These are phyloP conservation scores for Diospyros lotus DNA, from an alignment of 148 eudicot species.

Conservation along the genomic window DNA sequence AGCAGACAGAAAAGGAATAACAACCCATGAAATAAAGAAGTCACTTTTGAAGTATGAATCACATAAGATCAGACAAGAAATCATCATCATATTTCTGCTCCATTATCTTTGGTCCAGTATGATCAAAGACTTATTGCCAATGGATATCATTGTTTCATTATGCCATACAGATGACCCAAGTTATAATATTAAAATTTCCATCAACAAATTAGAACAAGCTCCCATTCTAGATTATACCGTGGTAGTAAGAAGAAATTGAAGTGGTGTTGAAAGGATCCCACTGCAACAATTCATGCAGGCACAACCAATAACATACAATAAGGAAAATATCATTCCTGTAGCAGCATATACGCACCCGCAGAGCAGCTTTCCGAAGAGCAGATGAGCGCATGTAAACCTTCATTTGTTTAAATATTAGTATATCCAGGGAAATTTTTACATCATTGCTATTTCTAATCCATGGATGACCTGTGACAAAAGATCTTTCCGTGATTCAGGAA, in stretches of 20 bases:
- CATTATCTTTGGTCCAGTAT: neutral
- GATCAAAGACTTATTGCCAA: too few species aligned
- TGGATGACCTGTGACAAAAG: slow-evolving; percentile 67
- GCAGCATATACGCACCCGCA: slow-evolving; percentile 51
- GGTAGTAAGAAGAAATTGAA: too few species aligned
- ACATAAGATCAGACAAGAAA: neutral
- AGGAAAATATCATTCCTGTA: neutral
- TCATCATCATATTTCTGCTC: neutral
- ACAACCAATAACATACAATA: neutral
- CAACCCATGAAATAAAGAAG: too few species aligned
- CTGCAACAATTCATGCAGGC: neutral
- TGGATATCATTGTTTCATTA: neutral
- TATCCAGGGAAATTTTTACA: slow-evolving; percentile 69
- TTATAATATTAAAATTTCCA: neutral
- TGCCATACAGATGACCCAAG: too few species aligned
- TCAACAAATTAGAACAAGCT: neutral
- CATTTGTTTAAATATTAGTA: slow-evolving; percentile 62
- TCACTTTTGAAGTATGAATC: neutral
- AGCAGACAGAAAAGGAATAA: neutral
- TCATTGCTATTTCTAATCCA: slow-evolving; percentile 63
- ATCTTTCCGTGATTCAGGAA: neutral
- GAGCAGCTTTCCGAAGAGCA: slow-evolving; percentile 86
- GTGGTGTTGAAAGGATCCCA: too few species aligned
- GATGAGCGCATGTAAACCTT: slow-evolving; percentile 84
- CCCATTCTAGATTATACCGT: neutral